Percentiles rank a stretch among this genome's conserved stretches.
phyloP scores from a whole-genome alignment of 106 monocot species.

The Cymbidium sinense region DNA sequence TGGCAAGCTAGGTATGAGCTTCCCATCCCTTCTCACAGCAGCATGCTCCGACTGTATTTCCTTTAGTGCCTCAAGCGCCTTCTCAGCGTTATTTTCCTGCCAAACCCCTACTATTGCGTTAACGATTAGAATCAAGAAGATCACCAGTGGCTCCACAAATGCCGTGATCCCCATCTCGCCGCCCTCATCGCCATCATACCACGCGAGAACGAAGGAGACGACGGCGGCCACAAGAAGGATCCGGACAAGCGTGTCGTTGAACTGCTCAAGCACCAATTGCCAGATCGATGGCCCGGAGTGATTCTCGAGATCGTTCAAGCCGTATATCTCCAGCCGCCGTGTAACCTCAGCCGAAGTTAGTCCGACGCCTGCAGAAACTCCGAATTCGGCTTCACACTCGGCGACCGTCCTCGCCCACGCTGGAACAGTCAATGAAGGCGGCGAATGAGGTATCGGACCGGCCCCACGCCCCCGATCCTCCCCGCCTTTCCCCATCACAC shows the following conservation, averaged over 20 bases:
- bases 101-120: constrained; percentile 81
- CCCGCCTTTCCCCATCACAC: constrained; percentile 51
- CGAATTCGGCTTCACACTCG: constrained; percentile 69
- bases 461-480: constrained; percentile 21
- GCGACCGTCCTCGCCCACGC: constrained; percentile 59
- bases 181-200: constrained; percentile 21
- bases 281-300: constrained; percentile 80
- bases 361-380: constrained; percentile 40
- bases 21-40: constrained; percentile 47
- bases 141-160: constrained; percentile 76
- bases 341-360: constrained; percentile 50
- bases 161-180: constrained; percentile 53
- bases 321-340: constrained; percentile 40
- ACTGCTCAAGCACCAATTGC: constrained; percentile 79
- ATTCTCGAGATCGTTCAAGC: constrained; percentile 87
- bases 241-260: constrained; percentile 84
- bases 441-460: constrained; percentile 2
- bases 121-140: constrained; percentile 27
- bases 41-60: constrained; percentile 77
- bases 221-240: constrained; percentile 93
- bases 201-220: constrained; percentile 53
- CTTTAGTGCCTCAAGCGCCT: constrained; percentile 74
- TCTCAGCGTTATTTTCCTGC: constrained; percentile 85
- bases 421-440: constrained; percentile 30
- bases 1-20: constrained; percentile 28